Percentiles rank a stretch among this genome's conserved stretches.
These are phyloP conservation scores for Capsaspora owczarzaki DNA, from an alignment of 78 protist species.

Conservation along the genomic window DNA sequence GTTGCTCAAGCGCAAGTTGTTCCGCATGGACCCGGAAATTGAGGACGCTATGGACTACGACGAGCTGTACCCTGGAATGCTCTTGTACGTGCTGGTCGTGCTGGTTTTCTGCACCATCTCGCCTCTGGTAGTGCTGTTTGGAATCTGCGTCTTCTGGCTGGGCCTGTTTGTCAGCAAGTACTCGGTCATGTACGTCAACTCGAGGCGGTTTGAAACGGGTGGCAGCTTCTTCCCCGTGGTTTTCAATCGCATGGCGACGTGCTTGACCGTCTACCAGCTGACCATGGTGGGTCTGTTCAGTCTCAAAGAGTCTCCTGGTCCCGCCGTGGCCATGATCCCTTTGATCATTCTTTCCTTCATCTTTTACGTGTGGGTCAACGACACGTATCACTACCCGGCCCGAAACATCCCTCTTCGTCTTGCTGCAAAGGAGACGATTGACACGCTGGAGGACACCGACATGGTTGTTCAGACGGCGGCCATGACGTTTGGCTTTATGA, in stretches of 20 bases:
- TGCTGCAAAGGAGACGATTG: too few relatives aligned
- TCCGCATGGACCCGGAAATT: not conserved
- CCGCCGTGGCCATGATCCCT: too few relatives aligned
- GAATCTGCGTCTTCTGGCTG: not conserved
- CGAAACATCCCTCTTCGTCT: too few relatives aligned
- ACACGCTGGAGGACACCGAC: too few relatives aligned
- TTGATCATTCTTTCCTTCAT: too few relatives aligned
- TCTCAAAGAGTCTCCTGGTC: too few relatives aligned
- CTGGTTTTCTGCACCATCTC: not conserved
- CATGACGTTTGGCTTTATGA: too few relatives aligned
- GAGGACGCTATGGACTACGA: conserved; percentile 3
- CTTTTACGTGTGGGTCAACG: too few relatives aligned
- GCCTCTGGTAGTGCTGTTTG: not conserved
- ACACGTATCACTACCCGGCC: too few relatives aligned
- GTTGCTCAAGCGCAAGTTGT: conserved; percentile 15
- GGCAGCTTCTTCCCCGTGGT: not conserved
- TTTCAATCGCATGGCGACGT: not conserved
- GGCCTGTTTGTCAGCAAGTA: not conserved
- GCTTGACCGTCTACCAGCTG: not conserved
- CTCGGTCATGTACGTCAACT: conserved; percentile 8
- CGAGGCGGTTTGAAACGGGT: not conserved
- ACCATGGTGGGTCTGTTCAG: too few relatives aligned
- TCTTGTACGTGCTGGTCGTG: not conserved
- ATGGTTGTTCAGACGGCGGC: too few relatives aligned
- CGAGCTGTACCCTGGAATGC: not conserved